Conservation (phyloP, 176 grass and related monocot genomes). For the Oropetium thomaeum region DNA sequence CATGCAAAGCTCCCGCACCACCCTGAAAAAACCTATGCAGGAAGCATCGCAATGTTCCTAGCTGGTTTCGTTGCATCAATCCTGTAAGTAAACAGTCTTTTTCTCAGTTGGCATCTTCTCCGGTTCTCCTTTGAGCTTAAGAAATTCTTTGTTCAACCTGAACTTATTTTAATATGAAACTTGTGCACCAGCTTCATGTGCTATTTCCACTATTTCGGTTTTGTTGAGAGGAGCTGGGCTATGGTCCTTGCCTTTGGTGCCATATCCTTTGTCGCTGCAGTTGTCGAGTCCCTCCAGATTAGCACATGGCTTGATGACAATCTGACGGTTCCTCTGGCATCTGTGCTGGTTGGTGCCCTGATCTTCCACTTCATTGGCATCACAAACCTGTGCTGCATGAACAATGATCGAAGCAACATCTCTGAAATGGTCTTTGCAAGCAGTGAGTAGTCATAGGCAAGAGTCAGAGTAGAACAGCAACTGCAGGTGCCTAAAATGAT, state of each 20-base stretch:
- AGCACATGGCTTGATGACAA: conserved; percentile 82
- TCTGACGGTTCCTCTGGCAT: conserved; percentile 63
- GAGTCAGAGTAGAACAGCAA: no score
- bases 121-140: no score
- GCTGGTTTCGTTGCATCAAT: conserved; percentile 61
- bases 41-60: conserved; percentile 56
- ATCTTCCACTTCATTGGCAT: conserved; percentile 35
- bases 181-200: conserved; percentile 62
- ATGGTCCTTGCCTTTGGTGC: conserved; percentile 43
- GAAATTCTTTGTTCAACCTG: no score
- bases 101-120: conserved; percentile 19
- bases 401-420: background rate
- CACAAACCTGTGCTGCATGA: conserved; percentile 21
- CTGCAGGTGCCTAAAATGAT: no score
- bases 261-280: conserved; percentile 49
- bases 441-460: no score
- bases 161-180: background rate
- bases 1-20: conserved; percentile 69
- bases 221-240: conserved; percentile 56
- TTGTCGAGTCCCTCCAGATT: conserved; percentile 67
- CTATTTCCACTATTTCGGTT: conserved; percentile 66
- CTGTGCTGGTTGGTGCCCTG: conserved; percentile 30
- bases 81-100: no score
- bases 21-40: conserved; percentile 66
- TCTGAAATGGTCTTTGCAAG: conserved; percentile 14